Percentiles rank a stretch among this genome's conserved stretches.
Conservation (phyloP, 345 rosid genomes). For the Rubroshorea leprosula region DNA sequence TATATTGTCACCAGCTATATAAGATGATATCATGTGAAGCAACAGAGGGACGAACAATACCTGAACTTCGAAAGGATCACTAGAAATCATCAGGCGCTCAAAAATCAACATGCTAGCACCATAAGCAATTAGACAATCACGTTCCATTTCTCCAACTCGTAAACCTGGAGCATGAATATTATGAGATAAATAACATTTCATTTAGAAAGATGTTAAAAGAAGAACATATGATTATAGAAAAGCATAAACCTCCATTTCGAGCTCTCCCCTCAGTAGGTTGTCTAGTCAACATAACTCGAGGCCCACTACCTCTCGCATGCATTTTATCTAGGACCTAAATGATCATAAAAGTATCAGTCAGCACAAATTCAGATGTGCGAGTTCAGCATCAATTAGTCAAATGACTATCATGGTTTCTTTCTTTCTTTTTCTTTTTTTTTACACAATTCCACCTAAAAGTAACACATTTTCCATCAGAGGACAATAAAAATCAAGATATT, state of each 20-base stretch:
- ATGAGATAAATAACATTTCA: not conserved
- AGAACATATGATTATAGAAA: conserved; percentile 8
- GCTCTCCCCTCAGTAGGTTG: conserved; percentile 99
- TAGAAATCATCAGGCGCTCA: conserved; percentile 87
- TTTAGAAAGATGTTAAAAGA: conserved; percentile 1
- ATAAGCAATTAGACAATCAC: conserved; percentile 93
- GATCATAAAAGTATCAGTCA: not conserved
- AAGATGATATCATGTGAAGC: too few species aligned
- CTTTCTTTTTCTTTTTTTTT: too few species aligned
- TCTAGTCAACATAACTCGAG: conserved; percentile 81
- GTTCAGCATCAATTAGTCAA: not conserved
- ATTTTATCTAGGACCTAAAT: conserved; percentile 82
- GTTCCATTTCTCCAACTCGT: conserved; percentile 97
- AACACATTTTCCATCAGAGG: too few species aligned
- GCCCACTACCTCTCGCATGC: conserved; percentile 97
- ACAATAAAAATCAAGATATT: too few species aligned
- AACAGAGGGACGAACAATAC: too few species aligned
- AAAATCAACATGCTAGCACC: conserved; percentile 91
- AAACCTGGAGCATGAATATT: conserved; percentile 45
- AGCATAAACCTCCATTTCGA: conserved; percentile 72
- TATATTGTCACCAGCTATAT: not conserved
- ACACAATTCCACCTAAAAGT: too few species aligned
- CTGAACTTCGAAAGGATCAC: conserved; percentile 97
- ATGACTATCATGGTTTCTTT: too few species aligned
- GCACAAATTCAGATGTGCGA: not conserved